Base-by-base conservation (phyloP, 345 rosid genomes). In the Carallia pectinifolia region DNA sequence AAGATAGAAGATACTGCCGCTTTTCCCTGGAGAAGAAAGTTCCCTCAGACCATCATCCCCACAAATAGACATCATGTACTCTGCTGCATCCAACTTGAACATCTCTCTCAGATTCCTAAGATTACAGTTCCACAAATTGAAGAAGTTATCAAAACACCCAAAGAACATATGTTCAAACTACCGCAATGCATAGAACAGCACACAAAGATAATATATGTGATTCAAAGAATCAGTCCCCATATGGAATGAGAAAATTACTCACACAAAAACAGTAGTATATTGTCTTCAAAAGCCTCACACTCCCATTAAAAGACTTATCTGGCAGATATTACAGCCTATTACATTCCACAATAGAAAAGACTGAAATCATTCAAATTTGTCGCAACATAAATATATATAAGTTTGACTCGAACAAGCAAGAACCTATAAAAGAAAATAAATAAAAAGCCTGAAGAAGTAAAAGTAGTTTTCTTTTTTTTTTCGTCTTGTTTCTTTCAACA, bases 51-150 rank as follows among this genome's bases (percentile, higher is more conserved):
- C 97, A 79, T 94, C 92, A 77, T 89, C 93, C 55, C 97, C 97
- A 79, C 98, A 94, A 33, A 94, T 91, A 79, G 98, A 94, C 98
- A 94, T 94, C 98, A 94, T 91, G 83, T 87, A 94, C 78, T 94
- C 98, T 4, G 98, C 98, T 63, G 97, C 92, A 87, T 94, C 96
- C 79, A 94, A 81, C 84, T 87, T 88, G 85, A 94, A 94, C 97
- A 94, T 83, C 84, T 94, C 93, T 82, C 98, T 87, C 76, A 94
- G 75, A 81, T 91, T 91, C 93, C 98, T 94, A 83, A 72, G 77
- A 70, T 56, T 33, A 67, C 29, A 66, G 54, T 64, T 13, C 59
- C 58, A 55, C 16, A 61, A 1, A n/a, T 53, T 47, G 61, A 58
- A 48, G 58, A 50, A 64, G 64, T 64, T 64, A 62, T 48, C 36